phyloP scores from a whole-genome alignment of 192 early-diverging fungal species.

The Glomus cerebriforme region DNA sequence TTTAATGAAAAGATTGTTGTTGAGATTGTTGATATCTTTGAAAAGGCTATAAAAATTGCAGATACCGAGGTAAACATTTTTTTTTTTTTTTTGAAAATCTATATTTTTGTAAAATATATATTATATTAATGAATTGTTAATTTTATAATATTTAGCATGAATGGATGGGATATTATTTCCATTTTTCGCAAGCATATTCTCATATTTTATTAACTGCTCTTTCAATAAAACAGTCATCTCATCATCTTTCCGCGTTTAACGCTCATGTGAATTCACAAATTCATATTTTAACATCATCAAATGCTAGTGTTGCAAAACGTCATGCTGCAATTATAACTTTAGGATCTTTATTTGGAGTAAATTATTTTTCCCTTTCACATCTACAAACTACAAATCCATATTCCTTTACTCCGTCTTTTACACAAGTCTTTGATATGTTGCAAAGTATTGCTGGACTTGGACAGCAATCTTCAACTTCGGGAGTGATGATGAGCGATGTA shows the following conservation, averaged over 20 bases:
- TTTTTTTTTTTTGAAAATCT: too few species aligned
- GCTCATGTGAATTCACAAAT: conserved; percentile 19
- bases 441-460: conserved; percentile 34
- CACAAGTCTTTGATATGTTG: conserved; percentile 27
- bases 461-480: background rate
- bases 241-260: conserved; percentile 21
- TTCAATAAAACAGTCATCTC: background rate
- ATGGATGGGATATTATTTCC: conserved; percentile 30
- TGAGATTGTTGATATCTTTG: conserved; percentile 23
- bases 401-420: conserved; percentile 14
- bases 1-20: conserved; percentile 14
- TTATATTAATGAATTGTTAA: too few species aligned
- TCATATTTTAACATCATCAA: conserved; percentile 21
- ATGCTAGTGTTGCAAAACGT: conserved; percentile 24
- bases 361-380: conserved; percentile 21
- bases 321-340: conserved; percentile 34
- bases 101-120: too few species aligned
- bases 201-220: conserved; percentile 27
- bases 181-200: conserved; percentile 35
- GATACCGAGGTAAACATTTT: conserved; percentile 28
- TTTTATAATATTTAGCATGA: conserved; percentile 10
- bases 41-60: conserved; percentile 24
- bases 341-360: conserved; percentile 36
- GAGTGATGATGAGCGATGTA: conserved; percentile 41
- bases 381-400: conserved; percentile 12